Base-by-base conservation (phyloP, 805 yeast genomes). In the Yarrowia sp. region DNA sequence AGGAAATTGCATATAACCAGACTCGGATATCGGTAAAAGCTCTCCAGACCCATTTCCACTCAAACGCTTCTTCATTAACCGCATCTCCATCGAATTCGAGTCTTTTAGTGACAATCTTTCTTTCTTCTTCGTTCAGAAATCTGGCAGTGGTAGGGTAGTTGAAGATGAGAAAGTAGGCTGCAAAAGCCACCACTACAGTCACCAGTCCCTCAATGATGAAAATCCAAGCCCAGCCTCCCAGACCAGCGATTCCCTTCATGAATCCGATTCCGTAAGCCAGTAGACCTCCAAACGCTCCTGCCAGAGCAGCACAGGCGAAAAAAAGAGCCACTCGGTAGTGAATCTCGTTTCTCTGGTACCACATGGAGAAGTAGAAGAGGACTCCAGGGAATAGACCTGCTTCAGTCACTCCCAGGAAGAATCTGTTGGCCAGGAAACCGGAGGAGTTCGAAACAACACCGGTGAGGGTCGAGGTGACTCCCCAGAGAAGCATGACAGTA, bases 381-480 rank as follows among this genome's bases (percentile, higher is more conserved):
- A 81, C 76, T 15, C 83, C 85, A 0, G 85, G 83, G 68, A 79
- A 80, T 52, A 82, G 76, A 2, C 82, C 83, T 26, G 83, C 80
- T 64, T 82, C 83, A 38, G 81, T 73, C 12, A 79, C 75, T 2
- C 84, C 85, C 14, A 82, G 75, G 46, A 80, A 77, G 14, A 79
- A 76, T 38, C 84, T 72, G 48, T 79, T 75, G n/a, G 78, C 77
- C 46, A 78, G 70, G 15, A 80, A 68, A 67, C 77, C 71, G 69
- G 72, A 61, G 70, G 76, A 73, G 56, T 72, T 72, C 67, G 72
- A 71, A 16, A 79, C 78, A 26, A 72, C 68, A n/a, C 76, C 78
- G 63, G 77, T 77, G 8, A 77, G 74, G 48, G 79, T 73, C 11
- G 79, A 77, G 53, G 79, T 71, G 10, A 75, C 40, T 7, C 83